These are phyloP conservation scores for Coemansia sp. DNA, from an alignment of 371 early-diverging fungal species.

Conservation along the genomic window DNA sequence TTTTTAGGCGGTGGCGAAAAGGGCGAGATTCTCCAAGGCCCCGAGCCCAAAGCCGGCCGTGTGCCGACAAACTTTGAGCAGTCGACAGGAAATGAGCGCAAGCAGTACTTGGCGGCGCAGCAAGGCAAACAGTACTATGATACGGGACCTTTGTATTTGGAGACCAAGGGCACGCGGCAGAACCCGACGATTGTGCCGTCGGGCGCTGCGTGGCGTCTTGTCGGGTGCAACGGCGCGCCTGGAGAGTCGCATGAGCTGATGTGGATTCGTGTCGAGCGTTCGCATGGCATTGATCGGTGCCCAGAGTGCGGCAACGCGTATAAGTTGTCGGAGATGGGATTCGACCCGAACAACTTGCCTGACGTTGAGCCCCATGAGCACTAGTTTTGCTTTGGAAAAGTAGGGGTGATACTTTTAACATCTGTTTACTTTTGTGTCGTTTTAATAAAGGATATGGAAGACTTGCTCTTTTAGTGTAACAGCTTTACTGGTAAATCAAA, in stretches of 20 bases:
- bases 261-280: conserved; percentile 77
- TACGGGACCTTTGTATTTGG: conserved; percentile 76
- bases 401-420: too few relatives aligned
- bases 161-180: conserved; percentile 76
- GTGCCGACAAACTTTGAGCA: conserved; percentile 88
- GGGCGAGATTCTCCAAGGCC: conserved; percentile 52
- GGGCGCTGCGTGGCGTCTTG: conserved; percentile 77
- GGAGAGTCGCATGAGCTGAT: conserved; percentile 84
- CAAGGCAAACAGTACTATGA: conserved; percentile 89
- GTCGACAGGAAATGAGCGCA: conserved; percentile 89
- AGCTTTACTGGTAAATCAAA: too few relatives aligned
- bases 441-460: too few relatives aligned
- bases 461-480: too few relatives aligned
- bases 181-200: conserved; percentile 88
- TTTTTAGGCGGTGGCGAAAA: neutral
- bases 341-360: conserved; percentile 29
- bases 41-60: conserved; percentile 62
- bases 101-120: conserved; percentile 81
- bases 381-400: neutral
- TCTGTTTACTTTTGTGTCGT: too few relatives aligned
- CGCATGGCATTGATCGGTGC: conserved; percentile 88
- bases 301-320: conserved; percentile 92
- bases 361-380: conserved; percentile 11
- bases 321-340: conserved; percentile 58
- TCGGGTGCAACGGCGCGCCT: conserved; percentile 91